Evolutionary conservation across 495 filamentous ascomycete species (phyloP), one percentile per base, ranked within the genome.

Genomic region (Lasiosphaeria ovina): DNA sequence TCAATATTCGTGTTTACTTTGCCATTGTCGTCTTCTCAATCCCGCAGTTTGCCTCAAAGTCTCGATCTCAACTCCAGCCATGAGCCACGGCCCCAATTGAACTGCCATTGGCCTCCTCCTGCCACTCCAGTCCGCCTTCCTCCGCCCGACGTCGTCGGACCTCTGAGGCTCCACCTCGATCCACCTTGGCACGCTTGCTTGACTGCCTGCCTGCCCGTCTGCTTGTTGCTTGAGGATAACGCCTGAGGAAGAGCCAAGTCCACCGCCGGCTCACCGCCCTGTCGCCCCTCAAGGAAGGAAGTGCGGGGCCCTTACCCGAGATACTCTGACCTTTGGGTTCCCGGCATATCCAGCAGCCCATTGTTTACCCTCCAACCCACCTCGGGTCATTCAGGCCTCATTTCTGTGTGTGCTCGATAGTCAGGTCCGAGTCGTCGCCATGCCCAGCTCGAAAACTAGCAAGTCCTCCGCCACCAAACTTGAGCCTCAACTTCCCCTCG

Each of bases 401-500:
- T 47, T 45, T 55, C 16, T 31, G 16, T 57, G 32, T n/a, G 51
- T 35, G 8, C 17, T 32, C 49, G 24, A 55, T 32, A 48, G 36
- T 12, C 47, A 50, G 38, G 31, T 34, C 54, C 11, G 33, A 12
- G 31, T 55, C 60, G 64, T 60, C 72, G 66, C 72, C 68, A 74
- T 74, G 72, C 72, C 51, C 69, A 55, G 62, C 56, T 55, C 59
- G 55, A 64, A 44, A 53, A 62, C 53, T 34, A 40, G 31, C 50
- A 50, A 63, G 45, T 50, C 62, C 61, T 54, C 34, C 65, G 50
- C 59, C 65, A 62, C 54, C 50, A 55, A 59, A 57, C 60, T 62
- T 62, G 68, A 71, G 68, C 68, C 70, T 72, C 72, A 67, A 63
- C 54, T 55, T 48, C 54, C 51, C 53, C 55, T 57, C 58, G 50